Base-by-base conservation (phyloP, 1,284 basidiomycete species). In the Marasmius sp. region DNA sequence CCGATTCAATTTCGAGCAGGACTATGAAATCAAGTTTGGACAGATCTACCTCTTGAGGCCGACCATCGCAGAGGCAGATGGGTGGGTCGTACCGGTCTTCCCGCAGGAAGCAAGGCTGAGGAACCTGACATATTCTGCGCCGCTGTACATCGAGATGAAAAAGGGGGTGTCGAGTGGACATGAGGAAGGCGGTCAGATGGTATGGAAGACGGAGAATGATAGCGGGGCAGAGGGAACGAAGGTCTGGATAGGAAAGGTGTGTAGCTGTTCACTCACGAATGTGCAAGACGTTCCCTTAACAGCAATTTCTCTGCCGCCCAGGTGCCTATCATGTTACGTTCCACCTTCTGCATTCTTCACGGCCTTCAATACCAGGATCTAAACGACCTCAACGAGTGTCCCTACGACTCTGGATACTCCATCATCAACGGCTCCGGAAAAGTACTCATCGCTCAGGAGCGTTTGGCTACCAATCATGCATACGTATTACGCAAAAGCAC, bases 391-490 rank as follows among this genome's bases (percentile, higher is more conserved):
- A 97, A 97, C 72, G 97, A 99, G 78, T 99, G 97, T 71, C 97
- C 97, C 1, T 97, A 96, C 72, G 97, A 99, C 76, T 94, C 94
- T 60, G 97, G 97, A 64, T 99, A 99, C 78, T 99, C 99, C 75
- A 94, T 99, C 75, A 98, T 99, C 81, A 99, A 98, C 70, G 97
- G 97, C 34, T 99, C 97, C 1, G 97, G 99, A 77, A 99, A 99
- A 77, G 97, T 99, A 34, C 84, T 99, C 67, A 99, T 99, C 77
- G 97, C 97, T 0, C 97, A 99, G 75, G 97, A 99, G 76, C 89
- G 97, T 58, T 98, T 99, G 96, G 97, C 97, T 9, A 97, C 95
- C 47, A 99, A 99, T 77, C 96, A 98, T 71, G 97, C 99, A 69
- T 99, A 99, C 75, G 96, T 98, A 62, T 99, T 99, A n/a, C 74